phyloP scores from a whole-genome alignment of 2,329 filamentous ascomycete genomes.

The Fusarium mundagurra region DNA sequence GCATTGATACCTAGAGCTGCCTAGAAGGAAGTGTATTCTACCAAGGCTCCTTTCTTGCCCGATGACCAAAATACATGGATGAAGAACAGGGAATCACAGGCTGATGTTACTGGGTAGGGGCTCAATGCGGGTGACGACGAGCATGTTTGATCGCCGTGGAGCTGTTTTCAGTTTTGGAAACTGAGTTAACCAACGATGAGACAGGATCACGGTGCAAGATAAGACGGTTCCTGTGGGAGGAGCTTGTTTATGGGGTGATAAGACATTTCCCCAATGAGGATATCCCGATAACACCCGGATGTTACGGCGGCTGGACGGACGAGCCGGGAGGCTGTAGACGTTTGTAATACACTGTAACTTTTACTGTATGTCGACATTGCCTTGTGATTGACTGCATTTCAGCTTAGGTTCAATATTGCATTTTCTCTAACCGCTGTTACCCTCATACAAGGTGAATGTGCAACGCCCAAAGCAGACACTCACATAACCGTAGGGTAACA shows the following conservation, averaged over 20 bases:
- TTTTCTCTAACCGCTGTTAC: background rate
- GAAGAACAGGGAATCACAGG: background rate
- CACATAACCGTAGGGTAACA: background rate
- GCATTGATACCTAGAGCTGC: slow-evolving; percentile 15
- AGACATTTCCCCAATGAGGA: background rate
- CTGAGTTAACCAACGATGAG: background rate
- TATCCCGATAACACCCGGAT: slow-evolving; percentile 26
- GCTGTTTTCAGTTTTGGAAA: slow-evolving; percentile 1
- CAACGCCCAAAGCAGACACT: background rate
- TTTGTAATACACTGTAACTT: background rate
- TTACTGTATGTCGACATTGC: background rate
- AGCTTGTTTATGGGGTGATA: background rate
- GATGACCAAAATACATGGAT: slow-evolving; percentile 14
- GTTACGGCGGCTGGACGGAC: slow-evolving; percentile 5
- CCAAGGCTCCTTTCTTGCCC: slow-evolving; percentile 28
- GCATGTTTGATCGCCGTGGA: slow-evolving; percentile 11
- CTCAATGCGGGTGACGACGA: background rate
- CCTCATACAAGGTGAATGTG: background rate
- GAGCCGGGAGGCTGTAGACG: background rate
- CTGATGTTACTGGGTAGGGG: background rate
- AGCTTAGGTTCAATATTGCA: background rate
- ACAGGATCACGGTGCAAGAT: slow-evolving; percentile 9
- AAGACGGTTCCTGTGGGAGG: background rate
- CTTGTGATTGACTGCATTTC: background rate
- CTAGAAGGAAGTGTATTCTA: slow-evolving; percentile 20